These are phyloP conservation scores for Cordyceps cateniannulata DNA, from an alignment of 2,329 filamentous ascomycete genomes.

Conservation along the genomic window DNA sequence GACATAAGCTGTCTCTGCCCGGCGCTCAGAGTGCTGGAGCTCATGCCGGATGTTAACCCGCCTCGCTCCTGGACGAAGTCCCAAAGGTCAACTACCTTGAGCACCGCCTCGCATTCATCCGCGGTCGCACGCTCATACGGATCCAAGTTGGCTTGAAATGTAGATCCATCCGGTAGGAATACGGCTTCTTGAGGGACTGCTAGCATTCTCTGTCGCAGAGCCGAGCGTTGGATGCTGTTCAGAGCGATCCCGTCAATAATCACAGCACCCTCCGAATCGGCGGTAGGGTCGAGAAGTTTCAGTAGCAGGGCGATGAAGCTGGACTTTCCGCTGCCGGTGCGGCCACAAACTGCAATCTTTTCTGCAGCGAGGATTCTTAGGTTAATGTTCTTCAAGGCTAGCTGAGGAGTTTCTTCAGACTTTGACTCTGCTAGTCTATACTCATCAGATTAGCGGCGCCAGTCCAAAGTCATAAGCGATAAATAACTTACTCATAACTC, in stretches of 20 bases:
- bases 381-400: conserved; percentile 20
- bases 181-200: conserved; percentile 15
- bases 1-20: conserved; percentile 12
- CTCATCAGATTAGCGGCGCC: not conserved
- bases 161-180: not conserved
- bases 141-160: not conserved
- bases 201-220: conserved; percentile 14
- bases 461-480: not conserved
- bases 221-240: conserved; percentile 2
- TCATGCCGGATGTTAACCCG: not conserved
- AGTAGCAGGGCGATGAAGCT: conserved; percentile 3
- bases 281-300: not conserved
- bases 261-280: not conserved
- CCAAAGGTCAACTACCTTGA: not conserved
- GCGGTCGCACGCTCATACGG: not conserved
- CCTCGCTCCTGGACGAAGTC: not conserved
- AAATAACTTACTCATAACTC: conserved; percentile 5
- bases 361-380: conserved; percentile 21
- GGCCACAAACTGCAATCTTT: conserved; percentile 16
- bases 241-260: conserved; percentile 11
- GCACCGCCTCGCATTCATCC: not conserved
- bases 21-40: not conserved
- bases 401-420: not conserved
- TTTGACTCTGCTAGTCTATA: not conserved
- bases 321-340: conserved; percentile 11